Percentiles rank a stretch among this genome's conserved stretches.
Evolutionary conservation across 768 basidiomycete genomes (phyloP).

Genomic region (Chalciporus sphaerocephalus): DNA sequence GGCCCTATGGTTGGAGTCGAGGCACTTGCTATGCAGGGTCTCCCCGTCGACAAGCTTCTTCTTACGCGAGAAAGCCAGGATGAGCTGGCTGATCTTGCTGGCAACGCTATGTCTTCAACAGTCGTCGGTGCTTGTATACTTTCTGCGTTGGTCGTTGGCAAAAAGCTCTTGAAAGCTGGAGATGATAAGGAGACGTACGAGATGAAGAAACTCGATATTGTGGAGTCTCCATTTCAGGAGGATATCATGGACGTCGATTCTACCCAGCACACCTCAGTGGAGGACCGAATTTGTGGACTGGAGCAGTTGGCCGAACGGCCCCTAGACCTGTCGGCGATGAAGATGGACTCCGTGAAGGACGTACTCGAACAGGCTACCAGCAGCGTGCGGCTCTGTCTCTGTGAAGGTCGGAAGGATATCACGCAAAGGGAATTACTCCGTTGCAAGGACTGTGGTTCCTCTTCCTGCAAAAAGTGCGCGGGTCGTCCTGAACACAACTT

Average conservation of each 20-base stretch:
- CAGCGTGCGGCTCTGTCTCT: conserved; percentile 80
- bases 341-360: conserved; percentile 42
- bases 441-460: conserved; percentile 72
- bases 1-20: conserved; percentile 94
- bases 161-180: conserved; percentile 62
- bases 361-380: conserved; percentile 61
- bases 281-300: conserved; percentile 66
- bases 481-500: conserved; percentile 89
- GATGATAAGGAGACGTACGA: conserved; percentile 67
- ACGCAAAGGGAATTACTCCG: conserved; percentile 60
- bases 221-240: conserved; percentile 24
- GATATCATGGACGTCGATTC: conserved; percentile 50
- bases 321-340: conserved; percentile 62
- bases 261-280: conserved; percentile 24
- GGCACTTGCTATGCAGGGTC: conserved; percentile 89
- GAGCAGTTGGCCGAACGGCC: conserved; percentile 59
- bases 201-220: conserved; percentile 44
- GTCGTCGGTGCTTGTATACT: conserved; percentile 90
- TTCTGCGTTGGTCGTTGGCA: conserved; percentile 68
- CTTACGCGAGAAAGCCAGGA: conserved; percentile 92
- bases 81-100: conserved; percentile 89
- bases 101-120: conserved; percentile 97
- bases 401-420: conserved; percentile 82
- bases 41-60: conserved; percentile 87
- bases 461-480: conserved; percentile 82